Evolutionary conservation across 352 stramenopile species (phyloP).

Genomic region (Saprolegnia diclina): DNA sequence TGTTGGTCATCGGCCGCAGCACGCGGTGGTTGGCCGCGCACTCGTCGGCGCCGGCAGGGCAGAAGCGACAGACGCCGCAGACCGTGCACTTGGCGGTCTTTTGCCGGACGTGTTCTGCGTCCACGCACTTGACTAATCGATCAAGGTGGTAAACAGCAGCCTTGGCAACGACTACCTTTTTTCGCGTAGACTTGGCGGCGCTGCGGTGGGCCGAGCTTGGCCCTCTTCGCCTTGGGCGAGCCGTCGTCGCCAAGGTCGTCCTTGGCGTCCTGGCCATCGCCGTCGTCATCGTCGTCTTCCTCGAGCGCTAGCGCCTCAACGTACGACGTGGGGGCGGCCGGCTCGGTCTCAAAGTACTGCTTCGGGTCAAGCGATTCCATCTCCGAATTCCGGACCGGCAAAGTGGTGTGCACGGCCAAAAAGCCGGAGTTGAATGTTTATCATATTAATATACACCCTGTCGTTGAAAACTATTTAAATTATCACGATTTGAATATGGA

Average conservation of each 20-base stretch:
- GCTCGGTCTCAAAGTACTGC: slow-evolving; percentile 9
- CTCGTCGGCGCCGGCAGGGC: not conserved
- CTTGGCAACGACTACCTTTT: not conserved
- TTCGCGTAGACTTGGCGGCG: not conserved
- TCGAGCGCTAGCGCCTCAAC: slow-evolving; percentile 3
- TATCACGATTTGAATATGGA: not conserved
- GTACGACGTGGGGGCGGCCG: not conserved
- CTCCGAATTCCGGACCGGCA: not conserved
- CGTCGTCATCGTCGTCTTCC: not conserved
- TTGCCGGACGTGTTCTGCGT: slow-evolving; percentile 1
- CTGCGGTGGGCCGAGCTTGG: not conserved
- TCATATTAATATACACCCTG: not conserved
- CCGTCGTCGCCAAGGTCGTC: not conserved
- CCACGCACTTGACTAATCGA: slow-evolving; percentile 9
- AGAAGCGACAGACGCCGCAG: slow-evolving; percentile 11
- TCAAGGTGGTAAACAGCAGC: not conserved
- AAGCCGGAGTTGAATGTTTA: not conserved
- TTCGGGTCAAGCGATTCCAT: slow-evolving; percentile 11
- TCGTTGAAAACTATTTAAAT: not conserved
- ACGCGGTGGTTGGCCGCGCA: not conserved
- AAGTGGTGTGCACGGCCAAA: not conserved
- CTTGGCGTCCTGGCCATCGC: not conserved
- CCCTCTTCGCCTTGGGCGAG: not conserved
- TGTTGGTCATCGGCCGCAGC: slow-evolving; percentile 3
- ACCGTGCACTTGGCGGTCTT: slow-evolving; percentile 8